A percentile compares a stretch with the other conserved stretches of the same genome.
Evolutionary conservation across 2,329 filamentous ascomycete species (phyloP).

Genomic region (Pseudocercospora pini-densiflorae): DNA sequence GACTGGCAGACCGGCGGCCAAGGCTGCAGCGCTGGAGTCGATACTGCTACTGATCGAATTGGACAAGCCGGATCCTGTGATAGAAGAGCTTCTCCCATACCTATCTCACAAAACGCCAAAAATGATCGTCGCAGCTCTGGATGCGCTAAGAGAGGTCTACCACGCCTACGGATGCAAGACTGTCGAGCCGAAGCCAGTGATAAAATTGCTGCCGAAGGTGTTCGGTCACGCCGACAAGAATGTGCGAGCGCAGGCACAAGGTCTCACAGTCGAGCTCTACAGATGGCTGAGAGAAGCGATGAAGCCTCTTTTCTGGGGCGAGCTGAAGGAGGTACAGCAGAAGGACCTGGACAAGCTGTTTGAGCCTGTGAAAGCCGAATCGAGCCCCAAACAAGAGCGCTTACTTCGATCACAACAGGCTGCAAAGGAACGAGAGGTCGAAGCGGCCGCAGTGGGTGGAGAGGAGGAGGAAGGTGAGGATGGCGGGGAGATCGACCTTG

Average conservation of each 20-base stretch:
- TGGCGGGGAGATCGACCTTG: constrained; percentile 71
- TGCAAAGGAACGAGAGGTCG: constrained; percentile 65
- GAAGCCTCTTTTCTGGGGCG: constrained; percentile 97
- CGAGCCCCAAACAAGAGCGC: constrained; percentile 85
- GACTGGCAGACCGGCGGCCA: constrained; percentile 85
- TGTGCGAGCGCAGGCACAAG: constrained; percentile 90
- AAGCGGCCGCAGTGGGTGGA: constrained; percentile 39
- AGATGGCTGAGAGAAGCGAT: constrained; percentile 97
- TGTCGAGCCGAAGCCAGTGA: constrained; percentile 87
- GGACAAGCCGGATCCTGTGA: constrained; percentile 80
- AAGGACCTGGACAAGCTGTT: constrained; percentile 92
- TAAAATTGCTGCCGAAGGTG: constrained; percentile 85
- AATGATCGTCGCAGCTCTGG: constrained; percentile 75
- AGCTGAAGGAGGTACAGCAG: constrained; percentile 94
- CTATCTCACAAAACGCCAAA: constrained; percentile 91
- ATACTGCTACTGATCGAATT: constrained; percentile 88
- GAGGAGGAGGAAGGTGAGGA: constrained; percentile 53
- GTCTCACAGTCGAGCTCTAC: constrained; percentile 90
- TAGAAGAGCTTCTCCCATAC: constrained; percentile 86
- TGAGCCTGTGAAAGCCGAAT: constrained; percentile 87
- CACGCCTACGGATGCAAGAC: constrained; percentile 95
- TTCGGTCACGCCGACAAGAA: constrained; percentile 99
- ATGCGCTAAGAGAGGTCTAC: constrained; percentile 80
- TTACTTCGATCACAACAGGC: constrained; percentile 88
- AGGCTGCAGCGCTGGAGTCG: constrained; percentile 83